Base-by-base conservation (phyloP, 768 basidiomycete genomes). In the Leucosporidium yakuticum region DNA sequence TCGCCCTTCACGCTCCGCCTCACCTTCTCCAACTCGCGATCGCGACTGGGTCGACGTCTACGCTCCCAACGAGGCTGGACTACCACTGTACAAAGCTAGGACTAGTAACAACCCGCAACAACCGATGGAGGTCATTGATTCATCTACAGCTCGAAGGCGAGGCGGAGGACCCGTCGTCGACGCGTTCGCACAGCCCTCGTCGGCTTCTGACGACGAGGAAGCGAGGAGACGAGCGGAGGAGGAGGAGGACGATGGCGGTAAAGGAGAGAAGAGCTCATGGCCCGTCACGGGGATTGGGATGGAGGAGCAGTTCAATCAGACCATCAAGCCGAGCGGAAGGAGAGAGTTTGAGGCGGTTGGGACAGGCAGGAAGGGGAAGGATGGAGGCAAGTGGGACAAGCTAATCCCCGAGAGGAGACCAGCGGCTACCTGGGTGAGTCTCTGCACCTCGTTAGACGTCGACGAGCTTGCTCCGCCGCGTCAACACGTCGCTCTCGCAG, bases 201-300 rank as follows among this genome's bases (percentile, higher is more conserved):
- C 39, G 39, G 39, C 39, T 44, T 44, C 39, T 44, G 39, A 44
- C 39, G 39, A 44, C 17, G 32, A 34, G 21, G 55, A 49, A 44
- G n/a, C 32, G 5, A 19, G 44, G 34, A 27, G 11, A 2, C 59
- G 21, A 34, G 57, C 6, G 6, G 34, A 44, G 4, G n/a, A 47
- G 15, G 49, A 50, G 20, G 21, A 49, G 25, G 51, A 59, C 50
- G 34, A 59, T 12, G 48, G 36, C 11, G 44, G 34, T 1, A 60
- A 36, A 59, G 25, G 48, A 11, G 32, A 48, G 7, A 34, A 51
- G 44, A 39, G n/a, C 12, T 23, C 23, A 29, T 68, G 67, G 67
- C 70, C 67, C 11, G 17, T 44, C n/a, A 65, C 63, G 11, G 70
- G 70, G 36, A 71, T 71, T 29, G 70, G 70, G 25, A 71, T 71